A percentile compares a stretch with the other conserved stretches of the same genome.
These are phyloP conservation scores for Cercospora sojina DNA, from an alignment of 2,329 filamentous ascomycete species.

Conservation along the genomic window DNA sequence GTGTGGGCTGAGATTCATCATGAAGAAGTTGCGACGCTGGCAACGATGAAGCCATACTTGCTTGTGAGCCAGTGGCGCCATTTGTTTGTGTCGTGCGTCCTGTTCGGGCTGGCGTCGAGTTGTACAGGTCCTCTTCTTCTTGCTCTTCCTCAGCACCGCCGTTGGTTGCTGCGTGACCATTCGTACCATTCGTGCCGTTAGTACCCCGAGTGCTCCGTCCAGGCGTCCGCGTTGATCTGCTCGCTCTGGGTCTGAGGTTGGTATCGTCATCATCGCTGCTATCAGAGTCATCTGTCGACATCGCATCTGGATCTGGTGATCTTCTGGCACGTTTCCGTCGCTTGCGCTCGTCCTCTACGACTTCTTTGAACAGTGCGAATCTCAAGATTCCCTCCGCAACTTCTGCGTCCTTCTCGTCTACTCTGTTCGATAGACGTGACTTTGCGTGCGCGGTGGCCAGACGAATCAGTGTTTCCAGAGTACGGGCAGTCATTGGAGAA, in stretches of 20 bases:
- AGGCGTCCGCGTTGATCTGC: slow-evolving; percentile 31
- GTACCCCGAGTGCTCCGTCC: slow-evolving; percentile 27
- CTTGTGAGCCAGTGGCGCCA: slow-evolving; percentile 48
- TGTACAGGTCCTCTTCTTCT: slow-evolving; percentile 57
- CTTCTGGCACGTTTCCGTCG: slow-evolving; percentile 77
- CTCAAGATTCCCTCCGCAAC: slow-evolving; percentile 86
- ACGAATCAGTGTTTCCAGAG: slow-evolving; percentile 96
- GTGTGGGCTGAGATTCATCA: slow-evolving; percentile 51
- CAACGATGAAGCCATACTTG: slow-evolving; percentile 76
- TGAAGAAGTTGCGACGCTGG: slow-evolving; percentile 69
- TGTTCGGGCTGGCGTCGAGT: slow-evolving; percentile 32
- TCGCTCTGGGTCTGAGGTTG: slow-evolving; percentile 34
- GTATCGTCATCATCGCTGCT: slow-evolving; percentile 60
- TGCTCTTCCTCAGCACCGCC: slow-evolving; percentile 44
- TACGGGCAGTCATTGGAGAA: slow-evolving; percentile 93
- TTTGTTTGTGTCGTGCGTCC: slow-evolving; percentile 34
- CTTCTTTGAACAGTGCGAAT: slow-evolving; percentile 96
- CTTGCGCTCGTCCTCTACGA: slow-evolving; percentile 72
- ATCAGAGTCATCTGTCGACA: slow-evolving; percentile 55
- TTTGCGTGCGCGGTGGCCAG: slow-evolving; percentile 95
- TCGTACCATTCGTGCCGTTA: slow-evolving; percentile 25
- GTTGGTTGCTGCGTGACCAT: slow-evolving; percentile 33
- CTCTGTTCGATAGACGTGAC: slow-evolving; percentile 78
- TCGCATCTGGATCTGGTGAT: slow-evolving; percentile 55
- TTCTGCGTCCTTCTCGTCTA: slow-evolving; percentile 85